These are phyloP conservation scores for Alternaria burnsii DNA, from an alignment of 2,329 filamentous ascomycete species.

Conservation along the genomic window DNA sequence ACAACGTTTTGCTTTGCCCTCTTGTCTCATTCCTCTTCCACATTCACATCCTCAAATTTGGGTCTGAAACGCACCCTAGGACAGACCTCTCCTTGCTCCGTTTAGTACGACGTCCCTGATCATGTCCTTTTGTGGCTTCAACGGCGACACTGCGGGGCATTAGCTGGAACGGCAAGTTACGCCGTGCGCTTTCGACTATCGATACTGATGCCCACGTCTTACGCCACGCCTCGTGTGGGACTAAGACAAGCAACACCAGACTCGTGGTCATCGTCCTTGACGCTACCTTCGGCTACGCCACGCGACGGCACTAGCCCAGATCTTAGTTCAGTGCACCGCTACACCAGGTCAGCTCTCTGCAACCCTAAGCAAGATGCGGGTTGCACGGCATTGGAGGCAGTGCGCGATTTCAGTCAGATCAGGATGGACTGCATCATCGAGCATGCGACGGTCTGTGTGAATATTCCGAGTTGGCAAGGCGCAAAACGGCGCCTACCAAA, in stretches of 20 bases:
- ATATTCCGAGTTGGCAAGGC: constrained; percentile 17
- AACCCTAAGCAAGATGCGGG: constrained; percentile 17
- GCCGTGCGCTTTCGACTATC: constrained; percentile 12
- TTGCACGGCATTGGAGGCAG: constrained; percentile 17
- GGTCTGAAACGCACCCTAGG: constrained; percentile 12
- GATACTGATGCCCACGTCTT: constrained; percentile 9
- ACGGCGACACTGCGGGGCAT: constrained; percentile 11
- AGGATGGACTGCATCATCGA: constrained; percentile 18
- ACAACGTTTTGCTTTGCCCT: constrained; percentile 19
- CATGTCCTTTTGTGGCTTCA: constrained; percentile 1
- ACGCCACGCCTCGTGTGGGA: constrained; percentile 21
- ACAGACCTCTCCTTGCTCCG: constrained; percentile 14
- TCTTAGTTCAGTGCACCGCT: constrained; percentile 20
- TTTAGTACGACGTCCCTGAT: constrained; percentile 15
- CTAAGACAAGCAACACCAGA: constrained; percentile 17
- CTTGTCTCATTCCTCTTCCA: constrained; percentile 6
- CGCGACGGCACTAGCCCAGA: constrained; percentile 17
- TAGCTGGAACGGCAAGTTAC: constrained; percentile 7
- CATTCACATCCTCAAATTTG: neutral
- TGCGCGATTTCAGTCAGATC: constrained; percentile 8
- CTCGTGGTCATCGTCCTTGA: constrained; percentile 17
- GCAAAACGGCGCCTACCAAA: constrained; percentile 18
- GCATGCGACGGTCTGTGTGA: constrained; percentile 17
- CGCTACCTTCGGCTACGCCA: constrained; percentile 22
- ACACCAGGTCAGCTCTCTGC: constrained; percentile 20